Conservation (phyloP, 345 rosid genomes). For the Lenwebbia sp. region DNA sequence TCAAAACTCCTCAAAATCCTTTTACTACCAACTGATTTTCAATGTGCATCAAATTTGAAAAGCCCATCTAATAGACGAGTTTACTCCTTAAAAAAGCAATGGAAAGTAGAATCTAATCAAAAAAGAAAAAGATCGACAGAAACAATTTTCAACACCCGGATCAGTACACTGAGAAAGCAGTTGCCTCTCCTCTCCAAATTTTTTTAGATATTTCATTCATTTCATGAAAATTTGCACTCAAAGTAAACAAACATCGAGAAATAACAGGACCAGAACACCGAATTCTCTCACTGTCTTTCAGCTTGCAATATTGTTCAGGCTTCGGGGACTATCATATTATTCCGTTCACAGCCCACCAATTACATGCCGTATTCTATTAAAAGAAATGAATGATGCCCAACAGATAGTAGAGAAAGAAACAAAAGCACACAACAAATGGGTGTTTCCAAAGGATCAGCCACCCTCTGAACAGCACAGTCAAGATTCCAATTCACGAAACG, state of each 20-base stretch:
- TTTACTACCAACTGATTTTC: neutral
- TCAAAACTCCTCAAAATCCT: neutral
- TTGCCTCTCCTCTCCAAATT: neutral
- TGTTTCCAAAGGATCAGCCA: neutral
- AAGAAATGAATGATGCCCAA: neutral
- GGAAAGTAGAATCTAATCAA: neutral
- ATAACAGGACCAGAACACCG: neutral
- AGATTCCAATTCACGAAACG: neutral
- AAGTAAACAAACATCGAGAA: neutral
- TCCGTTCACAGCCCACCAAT: neutral
- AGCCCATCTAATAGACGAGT: neutral
- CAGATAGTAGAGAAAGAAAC: neutral
- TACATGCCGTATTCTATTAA: neutral
- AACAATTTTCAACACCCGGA: neutral
- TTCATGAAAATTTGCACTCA: neutral
- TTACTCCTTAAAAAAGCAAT: neutral
- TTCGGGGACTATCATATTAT: neutral
- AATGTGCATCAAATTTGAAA: neutral
- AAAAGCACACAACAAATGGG: neutral
- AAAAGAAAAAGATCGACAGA: neutral
- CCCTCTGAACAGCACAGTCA: neutral
- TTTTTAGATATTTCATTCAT: neutral
- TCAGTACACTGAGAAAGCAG: neutral
- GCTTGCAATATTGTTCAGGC: neutral
- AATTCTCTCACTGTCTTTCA: neutral